A percentile compares a stretch with the other conserved stretches of the same genome.
phyloP scores from a whole-genome alignment of 805 yeast genomes.

The Candida broadrunensis region DNA sequence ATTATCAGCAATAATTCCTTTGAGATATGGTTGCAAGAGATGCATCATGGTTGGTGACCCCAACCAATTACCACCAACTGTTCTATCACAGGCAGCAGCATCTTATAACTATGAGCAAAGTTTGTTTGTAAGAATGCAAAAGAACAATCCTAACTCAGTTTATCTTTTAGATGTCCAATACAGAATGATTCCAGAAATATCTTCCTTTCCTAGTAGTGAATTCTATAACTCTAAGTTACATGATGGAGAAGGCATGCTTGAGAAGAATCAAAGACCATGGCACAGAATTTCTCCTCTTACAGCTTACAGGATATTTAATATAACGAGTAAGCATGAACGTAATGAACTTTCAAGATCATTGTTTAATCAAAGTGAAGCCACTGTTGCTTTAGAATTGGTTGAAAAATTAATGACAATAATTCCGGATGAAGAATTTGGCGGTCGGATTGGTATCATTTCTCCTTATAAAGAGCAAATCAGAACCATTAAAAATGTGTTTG shows the following conservation, averaged over 20 bases:
- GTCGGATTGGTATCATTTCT: slow-evolving; percentile 85
- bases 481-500: slow-evolving; percentile 55
- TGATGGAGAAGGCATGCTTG: slow-evolving; percentile 77
- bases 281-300: slow-evolving; percentile 54
- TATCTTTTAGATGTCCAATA: slow-evolving; percentile 85
- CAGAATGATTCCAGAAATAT: slow-evolving; percentile 95
- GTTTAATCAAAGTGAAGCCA: slow-evolving; percentile 69
- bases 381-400: slow-evolving; percentile 64
- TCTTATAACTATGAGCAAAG: slow-evolving; percentile 81
- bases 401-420: slow-evolving; percentile 47
- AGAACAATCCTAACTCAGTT: slow-evolving; percentile 54
- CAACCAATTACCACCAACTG: slow-evolving; percentile 96
- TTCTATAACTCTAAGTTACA: slow-evolving; percentile 71
- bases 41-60: slow-evolving; percentile 99
- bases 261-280: slow-evolving; percentile 68
- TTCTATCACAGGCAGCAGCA: slow-evolving; percentile 84
- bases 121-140: slow-evolving; percentile 90
- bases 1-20: slow-evolving; percentile 84
- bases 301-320: slow-evolving; percentile 80
- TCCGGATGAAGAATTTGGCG: slow-evolving; percentile 55
- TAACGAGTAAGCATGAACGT: slow-evolving; percentile 58
- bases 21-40: slow-evolving; percentile 82
- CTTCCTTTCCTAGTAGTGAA: slow-evolving; percentile 79
- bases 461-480: slow-evolving; percentile 90
- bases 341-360: slow-evolving; percentile 66